phyloP scores from a whole-genome alignment of 2,329 filamentous ascomycete species.

The Aaosphaeria arxii region DNA sequence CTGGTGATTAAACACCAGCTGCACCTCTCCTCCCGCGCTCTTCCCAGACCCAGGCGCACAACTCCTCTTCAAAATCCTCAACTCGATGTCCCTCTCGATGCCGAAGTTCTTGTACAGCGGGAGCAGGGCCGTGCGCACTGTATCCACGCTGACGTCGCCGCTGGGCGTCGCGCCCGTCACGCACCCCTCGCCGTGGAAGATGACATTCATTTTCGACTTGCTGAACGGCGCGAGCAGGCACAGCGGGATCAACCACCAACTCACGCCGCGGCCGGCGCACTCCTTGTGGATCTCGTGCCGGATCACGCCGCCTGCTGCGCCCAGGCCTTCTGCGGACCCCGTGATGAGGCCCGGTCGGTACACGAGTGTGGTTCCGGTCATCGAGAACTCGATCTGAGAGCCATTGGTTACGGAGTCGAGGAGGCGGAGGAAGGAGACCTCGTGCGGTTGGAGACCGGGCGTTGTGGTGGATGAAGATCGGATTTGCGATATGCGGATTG shows the following conservation, averaged over 20 bases:
- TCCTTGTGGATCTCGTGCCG: constrained; percentile 75
- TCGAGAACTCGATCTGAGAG: constrained; percentile 89
- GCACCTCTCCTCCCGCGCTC: constrained; percentile 88
- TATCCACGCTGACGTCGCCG: constrained; percentile 89
- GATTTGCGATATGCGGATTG: constrained; percentile 91
- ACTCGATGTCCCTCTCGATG: constrained; percentile 80
- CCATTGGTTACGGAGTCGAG: constrained; percentile 95
- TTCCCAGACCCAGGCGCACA: constrained; percentile 66
- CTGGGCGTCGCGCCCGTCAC: constrained; percentile 82
- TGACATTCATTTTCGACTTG: constrained; percentile 85
- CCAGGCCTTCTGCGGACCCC: constrained; percentile 73
- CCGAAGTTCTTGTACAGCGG: constrained; percentile 89
- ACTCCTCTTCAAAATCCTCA: constrained; percentile 76
- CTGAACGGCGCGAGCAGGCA: constrained; percentile 91
- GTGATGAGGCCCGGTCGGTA: constrained; percentile 93
- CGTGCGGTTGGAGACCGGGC: constrained; percentile 85
- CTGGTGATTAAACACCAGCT: constrained; percentile 89
- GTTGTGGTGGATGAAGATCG: constrained; percentile 80
- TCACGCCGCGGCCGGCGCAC: constrained; percentile 75
- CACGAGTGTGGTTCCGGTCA: constrained; percentile 88
- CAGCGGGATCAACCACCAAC: constrained; percentile 87
- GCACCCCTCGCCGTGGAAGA: constrained; percentile 86
- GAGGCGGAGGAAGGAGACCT: constrained; percentile 92
- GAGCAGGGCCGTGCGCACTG: constrained; percentile 86
- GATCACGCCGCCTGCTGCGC: constrained; percentile 71